Evolutionary conservation across 768 basidiomycete genomes (phyloP), one percentile per base, ranked within the genome.

Genomic region (Obba rivulosa): DNA sequence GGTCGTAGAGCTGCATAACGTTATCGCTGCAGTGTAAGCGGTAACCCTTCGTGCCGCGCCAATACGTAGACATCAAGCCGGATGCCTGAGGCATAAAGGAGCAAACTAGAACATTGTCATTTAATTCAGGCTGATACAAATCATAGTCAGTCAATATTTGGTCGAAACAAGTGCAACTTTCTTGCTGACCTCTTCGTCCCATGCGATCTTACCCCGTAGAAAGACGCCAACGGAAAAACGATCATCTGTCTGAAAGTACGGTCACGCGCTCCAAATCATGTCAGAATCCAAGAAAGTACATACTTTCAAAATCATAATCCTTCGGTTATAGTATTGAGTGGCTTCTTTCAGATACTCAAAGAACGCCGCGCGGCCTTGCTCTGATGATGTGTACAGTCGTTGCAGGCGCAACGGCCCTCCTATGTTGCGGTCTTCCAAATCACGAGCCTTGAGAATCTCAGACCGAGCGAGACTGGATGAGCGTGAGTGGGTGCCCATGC

Each of bases 191-290:
- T 64, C 62, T 13, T 58, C 57, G 28, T 62, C 54, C 62, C 81
- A 82, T 20, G 72, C 65, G 17, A 83, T 72, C 1, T 73, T 61
- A 3, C 83, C 82, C 35, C 77, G 67, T 60, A 85, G 78, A 60
- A 85, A 85, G 11, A 86, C 75, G 0, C 79, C 81, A 21, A 83
- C 62, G 1, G 80, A 65, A 53, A 85, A 84, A 3, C 83, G 70
- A 20, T 78, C 73, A 49, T 83, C 81, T 1, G 78, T 77, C 83
- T 85, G 34, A 5, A 38, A 20, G 23, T 34, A 23, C 7, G 7
- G 5, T 31, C 28, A 31, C 16, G 22, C 9, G 36, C 36, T 1
- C 46, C 14, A 42, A 20, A 38, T 34, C 24, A 17, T 35, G 3
- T 8, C 14, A 13, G 5, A 10, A 22, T 38, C 2, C 8, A 17